Conservation (phyloP, 148 eudicot species). For the Cornus suecica region DNA sequence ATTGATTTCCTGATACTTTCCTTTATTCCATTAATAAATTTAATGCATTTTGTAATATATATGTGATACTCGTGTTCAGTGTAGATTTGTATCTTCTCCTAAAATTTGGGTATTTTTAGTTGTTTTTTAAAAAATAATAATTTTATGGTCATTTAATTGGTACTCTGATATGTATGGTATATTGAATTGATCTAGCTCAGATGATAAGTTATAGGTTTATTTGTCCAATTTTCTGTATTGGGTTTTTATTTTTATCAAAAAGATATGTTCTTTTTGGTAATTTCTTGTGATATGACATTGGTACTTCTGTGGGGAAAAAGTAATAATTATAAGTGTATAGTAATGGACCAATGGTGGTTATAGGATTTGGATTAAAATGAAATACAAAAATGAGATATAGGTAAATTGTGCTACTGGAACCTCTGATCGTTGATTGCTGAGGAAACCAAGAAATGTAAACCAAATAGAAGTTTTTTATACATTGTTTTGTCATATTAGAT, state of each 20-base stretch:
- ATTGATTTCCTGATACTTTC: background rate
- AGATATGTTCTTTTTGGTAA: background rate
- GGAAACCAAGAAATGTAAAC: background rate
- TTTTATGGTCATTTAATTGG: no score
- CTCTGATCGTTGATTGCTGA: background rate
- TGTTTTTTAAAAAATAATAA: no score
- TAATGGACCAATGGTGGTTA: background rate
- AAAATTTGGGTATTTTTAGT: background rate
- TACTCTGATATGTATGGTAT: background rate
- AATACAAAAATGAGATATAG: no score
- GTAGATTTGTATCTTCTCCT: background rate
- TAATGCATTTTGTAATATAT: background rate
- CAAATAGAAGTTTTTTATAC: no score
- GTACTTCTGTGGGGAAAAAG: background rate
- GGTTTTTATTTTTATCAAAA: background rate
- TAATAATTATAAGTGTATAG: no score
- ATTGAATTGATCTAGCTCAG: background rate
- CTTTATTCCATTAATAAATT: background rate
- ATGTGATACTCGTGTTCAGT: background rate
- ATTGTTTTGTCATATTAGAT: background rate
- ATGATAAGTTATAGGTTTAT: background rate
- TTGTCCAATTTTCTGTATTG: background rate
- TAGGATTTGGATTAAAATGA: background rate
- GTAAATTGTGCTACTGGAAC: no score
- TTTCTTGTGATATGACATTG: background rate